Base-by-base conservation (phyloP, 805 yeast species). In the Saturnispora gosingensis region DNA sequence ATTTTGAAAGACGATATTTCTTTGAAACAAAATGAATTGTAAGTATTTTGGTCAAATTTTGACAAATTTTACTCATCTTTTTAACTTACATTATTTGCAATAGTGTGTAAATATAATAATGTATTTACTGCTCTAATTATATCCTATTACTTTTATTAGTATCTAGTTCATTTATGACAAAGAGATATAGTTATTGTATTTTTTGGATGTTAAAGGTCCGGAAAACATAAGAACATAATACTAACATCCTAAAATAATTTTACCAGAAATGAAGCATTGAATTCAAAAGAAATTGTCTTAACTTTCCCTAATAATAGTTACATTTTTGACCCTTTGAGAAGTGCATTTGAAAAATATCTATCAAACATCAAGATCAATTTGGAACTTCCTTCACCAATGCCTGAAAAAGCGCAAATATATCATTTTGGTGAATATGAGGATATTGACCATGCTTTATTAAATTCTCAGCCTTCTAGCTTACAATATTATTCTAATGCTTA, bases 381-480 rank as follows among this genome's bases (percentile, higher is more conserved):
- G 5, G 45, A 35, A 6, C 48, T 53, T 2, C 55, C 58, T 7
- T 15, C 30, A 11, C 25, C 34, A 16, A 42, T 53, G 2, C 54
- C 55, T 2, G 54, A 54, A 0, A 77, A 73, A 54, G 51, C 50
- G 2, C 44, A 46, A 16, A 66, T 80, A 0, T 81, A 87, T 59
- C 96, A 88, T 54, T 89, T 81, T 64, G 90, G 88, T 18, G 98
- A 91, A 50, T 91, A 91, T 65, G 99, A 91, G 63, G 88, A 85
- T 46, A 67, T 89, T 22, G 86, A 90, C 61, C 77, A 89, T 61
- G 97, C 90, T 58, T 65, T 76, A 53, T 59, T 83, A 34, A 69
- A 72, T 59, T 46, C 43, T 2, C 22, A 32, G 20, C 4, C 18
- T 18, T 5, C 9, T 20, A 71, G 75, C 39, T 49, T 58, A 2